Conservation (phyloP, 495 filamentous ascomycete genomes). For the Tuber umbilicatum region DNA sequence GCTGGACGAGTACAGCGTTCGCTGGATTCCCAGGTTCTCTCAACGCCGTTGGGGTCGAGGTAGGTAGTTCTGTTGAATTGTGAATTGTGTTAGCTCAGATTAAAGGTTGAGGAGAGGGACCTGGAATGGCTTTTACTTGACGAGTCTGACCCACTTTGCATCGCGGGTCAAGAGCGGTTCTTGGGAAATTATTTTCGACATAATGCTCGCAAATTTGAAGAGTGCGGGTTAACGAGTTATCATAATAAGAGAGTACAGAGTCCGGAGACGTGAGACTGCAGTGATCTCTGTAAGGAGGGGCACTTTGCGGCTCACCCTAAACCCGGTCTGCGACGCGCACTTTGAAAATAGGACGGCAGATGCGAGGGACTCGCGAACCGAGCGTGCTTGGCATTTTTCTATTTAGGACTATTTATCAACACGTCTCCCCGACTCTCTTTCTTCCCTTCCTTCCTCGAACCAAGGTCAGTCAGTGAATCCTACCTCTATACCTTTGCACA, state of each 20-base stretch:
- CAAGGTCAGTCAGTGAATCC: not conserved
- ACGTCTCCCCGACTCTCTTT: not conserved
- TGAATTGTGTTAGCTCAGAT: slow-evolving; percentile 15
- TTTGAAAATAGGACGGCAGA: not conserved
- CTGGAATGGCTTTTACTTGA: slow-evolving; percentile 42
- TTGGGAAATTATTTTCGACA: slow-evolving; percentile 34
- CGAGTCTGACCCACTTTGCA: slow-evolving; percentile 67
- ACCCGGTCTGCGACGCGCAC: not conserved
- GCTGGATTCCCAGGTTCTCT: slow-evolving; percentile 73
- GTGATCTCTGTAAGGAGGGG: not conserved
- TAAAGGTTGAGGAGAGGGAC: not conserved
- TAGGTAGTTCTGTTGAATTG: slow-evolving; percentile 57
- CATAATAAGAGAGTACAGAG: not conserved
- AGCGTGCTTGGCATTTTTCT: not conserved
- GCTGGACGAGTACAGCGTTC: slow-evolving; percentile 68
- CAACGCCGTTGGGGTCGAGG: slow-evolving; percentile 59
- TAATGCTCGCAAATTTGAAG: not conserved
- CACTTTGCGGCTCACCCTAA: not conserved
- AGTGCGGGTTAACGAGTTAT: not conserved
- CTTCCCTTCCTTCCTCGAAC: not conserved
- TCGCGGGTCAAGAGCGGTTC: slow-evolving; percentile 45
- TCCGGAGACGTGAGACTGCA: not conserved
- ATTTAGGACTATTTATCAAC: not conserved
- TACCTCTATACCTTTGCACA: not conserved
- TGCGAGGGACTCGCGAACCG: not conserved